These are phyloP conservation scores for Candida ovalis DNA, from an alignment of 805 yeast species.

Conservation along the genomic window DNA sequence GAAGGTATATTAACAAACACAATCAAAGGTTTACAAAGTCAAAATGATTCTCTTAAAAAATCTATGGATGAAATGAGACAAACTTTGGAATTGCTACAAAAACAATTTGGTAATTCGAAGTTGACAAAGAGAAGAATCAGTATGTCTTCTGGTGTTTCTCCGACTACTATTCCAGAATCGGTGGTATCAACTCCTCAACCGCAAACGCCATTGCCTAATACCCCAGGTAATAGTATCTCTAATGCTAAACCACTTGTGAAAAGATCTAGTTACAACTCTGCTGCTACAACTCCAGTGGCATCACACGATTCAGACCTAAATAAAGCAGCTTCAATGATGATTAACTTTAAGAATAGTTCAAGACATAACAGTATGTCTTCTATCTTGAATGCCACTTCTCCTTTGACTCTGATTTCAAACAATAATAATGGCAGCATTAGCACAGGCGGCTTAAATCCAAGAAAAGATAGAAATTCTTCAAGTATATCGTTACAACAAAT, in stretches of 20 bases:
- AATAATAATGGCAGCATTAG: neutral
- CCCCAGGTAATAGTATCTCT: neutral
- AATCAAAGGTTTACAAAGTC: slow-evolving; percentile 44
- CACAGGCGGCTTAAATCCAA: neutral
- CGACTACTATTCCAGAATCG: slow-evolving; percentile 13
- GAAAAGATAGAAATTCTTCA: slow-evolving; percentile 6
- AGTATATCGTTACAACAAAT: slow-evolving; percentile 22
- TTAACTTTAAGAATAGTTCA: slow-evolving; percentile 26
- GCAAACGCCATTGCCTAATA: slow-evolving; percentile 6
- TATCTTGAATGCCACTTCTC: slow-evolving; percentile 15
- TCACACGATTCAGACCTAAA: slow-evolving; percentile 20
- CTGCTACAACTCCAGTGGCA: slow-evolving; percentile 4
- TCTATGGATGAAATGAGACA: slow-evolving; percentile 39
- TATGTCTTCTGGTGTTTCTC: slow-evolving; percentile 14
- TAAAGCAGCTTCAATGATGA: slow-evolving; percentile 28
- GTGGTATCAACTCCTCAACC: slow-evolving; percentile 17
- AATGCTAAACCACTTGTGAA: slow-evolving; percentile 1
- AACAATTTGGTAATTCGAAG: slow-evolving; percentile 9
- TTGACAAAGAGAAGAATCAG: slow-evolving; percentile 6
- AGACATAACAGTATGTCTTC: slow-evolving; percentile 22
- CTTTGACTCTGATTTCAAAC: slow-evolving; percentile 6
- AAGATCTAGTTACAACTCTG: neutral
- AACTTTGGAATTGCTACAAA: slow-evolving; percentile 13
- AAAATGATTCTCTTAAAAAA: slow-evolving; percentile 41
- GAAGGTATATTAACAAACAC: slow-evolving; percentile 53